Base-by-base conservation (phyloP, 139 green algal species). In the Microglena sp. region DNA sequence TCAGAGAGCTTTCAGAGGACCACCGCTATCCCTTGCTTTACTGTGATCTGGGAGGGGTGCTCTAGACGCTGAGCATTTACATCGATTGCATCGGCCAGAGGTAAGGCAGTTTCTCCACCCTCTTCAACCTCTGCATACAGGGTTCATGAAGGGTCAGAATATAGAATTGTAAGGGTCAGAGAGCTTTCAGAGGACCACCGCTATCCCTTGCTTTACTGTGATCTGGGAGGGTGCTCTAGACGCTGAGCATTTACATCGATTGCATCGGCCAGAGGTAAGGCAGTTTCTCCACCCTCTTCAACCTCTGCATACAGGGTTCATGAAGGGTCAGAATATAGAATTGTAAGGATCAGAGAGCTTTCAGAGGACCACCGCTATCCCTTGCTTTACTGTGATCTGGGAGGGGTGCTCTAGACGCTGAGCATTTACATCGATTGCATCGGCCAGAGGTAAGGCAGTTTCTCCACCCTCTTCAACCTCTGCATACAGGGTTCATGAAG, bases 91-190 rank as follows among this genome's bases (percentile, higher is more conserved):
- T 67, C 55, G 3, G 69, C 74, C 4, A 85, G 64, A 1, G 81
- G 82, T 50, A 91, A 79, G 2, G 74, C 72, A 1, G 85, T 91
- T 71, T 91, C 85, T 1, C 85, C 85, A 8, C 85, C 85, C 7
- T 76, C 69, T 30, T 82, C 69, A 27, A 82, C 82, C 29, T 89
- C 81, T 75, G 76, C 45, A 64, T 18, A 27, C 62, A 33, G 26
- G 7, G 32, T 33, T 28, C 21, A 57, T 4, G 2, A 24, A 36
- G n/a, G n/a, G n/a, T n/a, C n/a, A n/a, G n/a, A n/a, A n/a, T n/a
- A n/a, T n/a, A n/a, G n/a, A n/a, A n/a, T n/a, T n/a, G n/a, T n/a
- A n/a, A n/a, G n/a, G n/a, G n/a, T n/a, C n/a, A n/a, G n/a, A n/a
- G n/a, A n/a, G n/a, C 50, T 78, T 78, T 27, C 27, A 57, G 15